Base-by-base conservation (phyloP, 208 protist genomes). In the Wallacemonas sp. region DNA sequence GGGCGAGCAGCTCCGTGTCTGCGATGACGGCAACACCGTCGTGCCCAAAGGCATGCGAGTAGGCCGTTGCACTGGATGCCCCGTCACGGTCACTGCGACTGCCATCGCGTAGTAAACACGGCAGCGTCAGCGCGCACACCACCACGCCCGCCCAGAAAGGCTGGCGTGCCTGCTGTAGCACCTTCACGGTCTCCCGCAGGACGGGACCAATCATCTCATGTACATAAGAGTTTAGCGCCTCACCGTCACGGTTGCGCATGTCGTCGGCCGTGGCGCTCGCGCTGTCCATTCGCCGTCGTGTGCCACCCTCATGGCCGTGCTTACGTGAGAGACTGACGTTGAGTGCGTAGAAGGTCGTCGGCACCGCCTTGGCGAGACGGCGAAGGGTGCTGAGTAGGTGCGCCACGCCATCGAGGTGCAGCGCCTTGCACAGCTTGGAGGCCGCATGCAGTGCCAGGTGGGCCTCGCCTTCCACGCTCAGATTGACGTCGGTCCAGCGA, bases 71-170 rank as follows among this genome's bases (percentile, higher is more conserved):
- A 29, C 60, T 54, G 22, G 41, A 57, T 26, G 50, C 50, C 29
- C 50, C 50, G n/a, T 57, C 50, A 0, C 50, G 50, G 21, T 57
- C 44, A 6, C 37, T 59, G 27, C 27, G 30, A 33, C 63, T 27
- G 60, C 41, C 52, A 17, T 39, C 58, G 22, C 68, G 65, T 41
- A 88, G 65, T 30, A 89, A 44, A 5, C 61, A 41, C 17, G 87
- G 84, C 24, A 89, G 67, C 37, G 83, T 41, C 27, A 91, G 39
- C 26, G 75, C 76, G 61, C 87, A 93, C 19, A 81, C 59, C 1
- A 66, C 73, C 17, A 91, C 46, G 13, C 84, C 87, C 13, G 84
- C 83, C 83, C 80, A 88, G 61, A 93, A 83, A 0, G 81, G 78
- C 42, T 79, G 71, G 26, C 77, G 37, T 1, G 45, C 33, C 1